Evolutionary conservation across 2,329 filamentous ascomycete species (phyloP).

Genomic region (Colletotrichum euphorbiae): DNA sequence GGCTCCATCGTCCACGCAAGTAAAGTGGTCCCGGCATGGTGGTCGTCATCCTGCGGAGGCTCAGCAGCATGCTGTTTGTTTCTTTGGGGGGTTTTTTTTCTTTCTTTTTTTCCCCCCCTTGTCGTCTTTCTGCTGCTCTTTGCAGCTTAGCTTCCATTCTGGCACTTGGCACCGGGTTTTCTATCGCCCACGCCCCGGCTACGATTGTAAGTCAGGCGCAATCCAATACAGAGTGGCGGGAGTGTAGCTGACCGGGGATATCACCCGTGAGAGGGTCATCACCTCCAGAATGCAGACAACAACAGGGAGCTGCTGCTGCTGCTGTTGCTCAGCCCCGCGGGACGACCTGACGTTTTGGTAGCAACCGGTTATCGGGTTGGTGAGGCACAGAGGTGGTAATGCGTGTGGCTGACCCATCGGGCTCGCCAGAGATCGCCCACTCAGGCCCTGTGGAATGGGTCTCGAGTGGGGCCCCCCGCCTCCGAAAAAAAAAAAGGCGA

Average conservation of each 20-base stretch:
- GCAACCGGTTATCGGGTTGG: conserved; percentile 28
- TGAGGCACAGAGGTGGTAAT: conserved; percentile 29
- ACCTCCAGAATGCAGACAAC: not conserved
- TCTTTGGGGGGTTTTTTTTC: conserved; percentile 18
- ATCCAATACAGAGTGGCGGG: too few relatives aligned
- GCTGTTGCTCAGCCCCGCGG: conserved; percentile 20
- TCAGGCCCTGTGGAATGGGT: conserved; percentile 1
- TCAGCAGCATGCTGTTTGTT: conserved; percentile 17
- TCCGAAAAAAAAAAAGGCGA: not conserved
- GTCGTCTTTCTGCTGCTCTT: not conserved
- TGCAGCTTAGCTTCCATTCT: not conserved
- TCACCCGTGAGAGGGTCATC: not conserved
- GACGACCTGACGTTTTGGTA: conserved; percentile 10
- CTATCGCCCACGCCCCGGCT: conserved; percentile 21
- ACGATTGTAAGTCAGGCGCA: not conserved
- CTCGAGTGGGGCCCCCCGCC: not conserved
- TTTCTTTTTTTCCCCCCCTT: not conserved
- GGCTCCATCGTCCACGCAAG: conserved; percentile 34
- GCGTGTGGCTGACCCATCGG: conserved; percentile 29
- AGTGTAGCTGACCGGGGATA: not conserved
- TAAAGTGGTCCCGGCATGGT: conserved; percentile 22
- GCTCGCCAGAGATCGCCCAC: conserved; percentile 36
- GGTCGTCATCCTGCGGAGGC: conserved; percentile 39
- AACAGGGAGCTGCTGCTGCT: not conserved
- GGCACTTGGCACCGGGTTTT: conserved; percentile 22